A percentile compares a stretch with the other conserved stretches of the same genome.
These are phyloP conservation scores for Catharanthus roseus DNA, from an alignment of 257 asterid genomes.

Conservation along the genomic window DNA sequence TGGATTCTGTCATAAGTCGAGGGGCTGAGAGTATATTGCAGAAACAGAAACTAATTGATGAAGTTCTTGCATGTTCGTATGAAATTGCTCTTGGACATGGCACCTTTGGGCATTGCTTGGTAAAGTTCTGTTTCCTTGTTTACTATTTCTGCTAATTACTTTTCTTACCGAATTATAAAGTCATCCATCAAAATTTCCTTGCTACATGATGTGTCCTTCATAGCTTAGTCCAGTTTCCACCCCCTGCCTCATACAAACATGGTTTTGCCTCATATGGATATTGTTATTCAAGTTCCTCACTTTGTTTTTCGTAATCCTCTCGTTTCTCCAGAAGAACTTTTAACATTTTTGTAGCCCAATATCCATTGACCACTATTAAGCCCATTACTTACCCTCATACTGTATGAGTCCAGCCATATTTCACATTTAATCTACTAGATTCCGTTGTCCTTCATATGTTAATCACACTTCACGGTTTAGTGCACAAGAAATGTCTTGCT, in stretches of 20 bases:
- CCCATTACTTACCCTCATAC: not conserved
- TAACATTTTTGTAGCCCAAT: not conserved
- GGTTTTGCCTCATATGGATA: too few relatives aligned
- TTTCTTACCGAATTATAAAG: not conserved
- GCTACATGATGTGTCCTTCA: not conserved
- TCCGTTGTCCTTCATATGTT: too few relatives aligned
- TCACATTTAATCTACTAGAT: not conserved
- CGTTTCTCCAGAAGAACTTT: not conserved
- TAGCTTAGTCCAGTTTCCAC: not conserved
- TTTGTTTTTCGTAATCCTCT: not conserved
- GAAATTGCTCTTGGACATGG: slow-evolving; percentile 74
- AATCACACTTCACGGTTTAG: too few relatives aligned
- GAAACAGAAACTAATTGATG: slow-evolving; percentile 58
- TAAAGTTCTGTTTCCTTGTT: slow-evolving; percentile 23
- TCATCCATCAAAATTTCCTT: too few relatives aligned
- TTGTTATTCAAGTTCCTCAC: not conserved
- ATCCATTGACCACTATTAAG: not conserved
- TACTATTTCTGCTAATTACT: slow-evolving; percentile 13
- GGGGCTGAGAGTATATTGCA: slow-evolving; percentile 59
- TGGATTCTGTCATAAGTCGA: slow-evolving; percentile 51
- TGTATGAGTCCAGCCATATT: not conserved
- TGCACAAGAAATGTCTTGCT: too few relatives aligned
- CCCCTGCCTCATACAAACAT: not conserved
- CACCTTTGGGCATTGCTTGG: slow-evolving; percentile 73
- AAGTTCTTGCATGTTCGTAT: slow-evolving; percentile 57